phyloP scores from a whole-genome alignment of 2,329 filamentous ascomycete species.

The Fusarium incarnatum region DNA sequence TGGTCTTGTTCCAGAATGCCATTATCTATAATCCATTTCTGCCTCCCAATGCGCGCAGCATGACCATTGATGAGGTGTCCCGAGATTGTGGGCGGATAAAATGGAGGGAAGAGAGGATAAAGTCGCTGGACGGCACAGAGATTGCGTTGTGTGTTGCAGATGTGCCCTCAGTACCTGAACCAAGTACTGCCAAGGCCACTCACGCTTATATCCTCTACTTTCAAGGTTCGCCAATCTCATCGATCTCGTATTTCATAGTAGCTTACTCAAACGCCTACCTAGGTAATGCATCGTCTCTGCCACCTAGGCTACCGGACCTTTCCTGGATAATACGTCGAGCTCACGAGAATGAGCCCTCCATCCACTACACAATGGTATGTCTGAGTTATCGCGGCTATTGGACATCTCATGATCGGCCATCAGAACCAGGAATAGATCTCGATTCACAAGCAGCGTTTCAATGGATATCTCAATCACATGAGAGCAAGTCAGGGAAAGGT shows the following conservation, averaged over 20 bases:
- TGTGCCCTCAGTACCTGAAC: slow-evolving; percentile 39
- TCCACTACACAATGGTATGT: slow-evolving; percentile 63
- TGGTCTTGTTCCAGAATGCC: slow-evolving; percentile 82
- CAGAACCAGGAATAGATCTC: slow-evolving; percentile 75
- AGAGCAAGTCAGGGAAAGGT: slow-evolving; percentile 28
- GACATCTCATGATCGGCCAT: slow-evolving; percentile 78
- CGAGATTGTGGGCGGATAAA: slow-evolving; percentile 68
- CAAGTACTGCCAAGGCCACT: slow-evolving; percentile 14
- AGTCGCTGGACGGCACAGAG: slow-evolving; percentile 72
- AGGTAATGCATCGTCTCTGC: slow-evolving; percentile 71
- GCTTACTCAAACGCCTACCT: slow-evolving; percentile 44
- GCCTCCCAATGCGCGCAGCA: slow-evolving; percentile 75
- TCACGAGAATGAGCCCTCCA: slow-evolving; percentile 52
- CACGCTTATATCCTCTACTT: slow-evolving; percentile 60
- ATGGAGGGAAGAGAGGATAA: slow-evolving; percentile 74
- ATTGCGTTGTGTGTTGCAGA: slow-evolving; percentile 70
- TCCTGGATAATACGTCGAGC: slow-evolving; percentile 64
- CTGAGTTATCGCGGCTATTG: slow-evolving; percentile 79
- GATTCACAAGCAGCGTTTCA: slow-evolving; percentile 73
- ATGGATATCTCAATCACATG: slow-evolving; percentile 66
- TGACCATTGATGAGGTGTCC: slow-evolving; percentile 74
- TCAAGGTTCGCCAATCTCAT: slow-evolving; percentile 39
- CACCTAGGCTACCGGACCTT: slow-evolving; percentile 67
- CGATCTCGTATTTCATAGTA: not conserved
- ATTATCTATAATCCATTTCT: slow-evolving; percentile 85